Base-by-base conservation (phyloP, 345 rosid genomes). In the Lepidium aucheri region DNA sequence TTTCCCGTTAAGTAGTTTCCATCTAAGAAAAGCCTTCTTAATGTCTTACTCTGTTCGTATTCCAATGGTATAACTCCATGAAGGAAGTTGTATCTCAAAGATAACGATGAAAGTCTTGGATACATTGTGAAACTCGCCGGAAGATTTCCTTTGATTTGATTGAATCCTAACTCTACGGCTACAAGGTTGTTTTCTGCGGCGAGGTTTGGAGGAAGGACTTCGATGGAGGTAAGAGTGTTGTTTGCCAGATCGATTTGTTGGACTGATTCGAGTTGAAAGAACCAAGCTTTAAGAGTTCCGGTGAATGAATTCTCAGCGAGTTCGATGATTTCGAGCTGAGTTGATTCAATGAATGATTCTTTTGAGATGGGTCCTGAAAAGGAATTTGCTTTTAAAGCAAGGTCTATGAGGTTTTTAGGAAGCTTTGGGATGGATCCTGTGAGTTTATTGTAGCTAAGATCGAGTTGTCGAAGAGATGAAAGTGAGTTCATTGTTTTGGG, bases 1-100 rank as follows among this genome's bases (percentile, higher is more conserved):
- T 82, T 93, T 18, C 98, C 98, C 18, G 73, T 83, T 65, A 93
- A 70, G 78, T 74, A 93, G 62, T 93, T 93, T 51, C 97, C 97
- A 16, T 93, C 96, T 22, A 90, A 43, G 65, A 76, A 93, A 76
- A 93, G 24, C 78, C 97, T 45, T 75, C 77, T 80, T 51, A 93
- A 40, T 6, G 82, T 66, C 77, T 76, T 51, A 63, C 84, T 83
- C 60, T 53, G 38, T 60, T 94, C 82, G 69, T 77, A 85, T 38
- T 72, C 91, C 74, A 73, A 6, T 44, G 97, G 97, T 26, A 93
- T 90, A 18, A 45, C 70, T 53, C 97, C 97, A 41, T 86, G 88
- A 43, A 93, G 74, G 41, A 77, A 53, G 65, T 93, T 89, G 74
- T 86, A 80, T 14, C 98, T 81, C 66, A 89, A 10, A 12, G 97